phyloP scores from a whole-genome alignment of 2,329 filamentous ascomycete species.

The Aspergillus terreus region DNA sequence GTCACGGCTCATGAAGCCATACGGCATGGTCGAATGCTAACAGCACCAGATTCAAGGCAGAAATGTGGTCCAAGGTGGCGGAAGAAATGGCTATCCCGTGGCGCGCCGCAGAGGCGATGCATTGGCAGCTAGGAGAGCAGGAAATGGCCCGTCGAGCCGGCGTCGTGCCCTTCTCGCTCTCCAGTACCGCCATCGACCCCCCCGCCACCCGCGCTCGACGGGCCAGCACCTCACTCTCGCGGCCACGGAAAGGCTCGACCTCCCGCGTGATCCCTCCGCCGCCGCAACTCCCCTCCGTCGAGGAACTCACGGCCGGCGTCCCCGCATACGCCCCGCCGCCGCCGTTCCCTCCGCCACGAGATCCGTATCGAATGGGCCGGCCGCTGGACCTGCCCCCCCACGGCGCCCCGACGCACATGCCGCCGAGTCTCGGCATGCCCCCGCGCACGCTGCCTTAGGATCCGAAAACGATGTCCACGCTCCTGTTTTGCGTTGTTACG shows the following conservation, averaged over 20 bases:
- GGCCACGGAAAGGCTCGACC: slow-evolving; percentile 38
- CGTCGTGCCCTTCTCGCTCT: slow-evolving; percentile 76
- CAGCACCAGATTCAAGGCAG: slow-evolving; percentile 75
- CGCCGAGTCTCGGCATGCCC: slow-evolving; percentile 29
- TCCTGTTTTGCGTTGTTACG: slow-evolving; percentile 28
- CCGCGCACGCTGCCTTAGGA: slow-evolving; percentile 34
- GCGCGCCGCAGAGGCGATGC: slow-evolving; percentile 95
- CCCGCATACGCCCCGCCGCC: slow-evolving; percentile 41
- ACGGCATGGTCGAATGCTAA: slow-evolving; percentile 2
- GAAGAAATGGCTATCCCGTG: slow-evolving; percentile 94
- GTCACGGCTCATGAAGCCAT: slow-evolving; percentile 22
- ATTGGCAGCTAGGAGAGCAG: slow-evolving; percentile 90
- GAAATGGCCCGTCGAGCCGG: slow-evolving; percentile 94
- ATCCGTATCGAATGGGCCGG: slow-evolving; percentile 32
- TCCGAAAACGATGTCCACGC: slow-evolving; percentile 17
- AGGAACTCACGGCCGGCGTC: slow-evolving; percentile 46
- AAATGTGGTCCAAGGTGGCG: slow-evolving; percentile 96
- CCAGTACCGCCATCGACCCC: slow-evolving; percentile 53
- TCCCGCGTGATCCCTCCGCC: slow-evolving; percentile 34
- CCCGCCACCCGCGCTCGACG: slow-evolving; percentile 33
- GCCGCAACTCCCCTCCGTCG: slow-evolving; percentile 41
- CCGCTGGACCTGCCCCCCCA: slow-evolving; percentile 29
- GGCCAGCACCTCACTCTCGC: slow-evolving; percentile 36
- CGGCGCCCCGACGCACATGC: slow-evolving; percentile 23
- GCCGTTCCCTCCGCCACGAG: slow-evolving; percentile 31